phyloP scores from a whole-genome alignment of 2,329 filamentous ascomycete species.

The Orbilia javanica region DNA sequence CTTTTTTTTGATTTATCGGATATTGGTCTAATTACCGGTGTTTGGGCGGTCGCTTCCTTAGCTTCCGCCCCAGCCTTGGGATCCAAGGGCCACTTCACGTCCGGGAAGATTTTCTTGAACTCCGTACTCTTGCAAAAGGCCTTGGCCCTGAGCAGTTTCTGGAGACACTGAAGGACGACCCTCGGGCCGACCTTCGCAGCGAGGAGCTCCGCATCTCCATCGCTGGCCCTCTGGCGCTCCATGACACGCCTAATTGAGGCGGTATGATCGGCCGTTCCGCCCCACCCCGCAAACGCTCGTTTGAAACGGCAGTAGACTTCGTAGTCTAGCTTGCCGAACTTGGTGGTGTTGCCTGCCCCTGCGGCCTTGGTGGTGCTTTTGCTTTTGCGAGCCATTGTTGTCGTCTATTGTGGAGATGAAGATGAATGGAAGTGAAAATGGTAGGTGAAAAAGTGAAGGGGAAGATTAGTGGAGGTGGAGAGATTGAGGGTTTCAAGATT shows the following conservation, averaged over 20 bases:
- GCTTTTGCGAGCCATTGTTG: constrained; percentile 1
- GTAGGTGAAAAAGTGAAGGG: no score
- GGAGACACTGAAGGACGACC: constrained; percentile 6
- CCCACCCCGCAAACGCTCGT: constrained; percentile 12
- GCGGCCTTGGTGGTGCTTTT: neutral
- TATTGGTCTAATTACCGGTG: neutral
- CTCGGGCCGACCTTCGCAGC: constrained; percentile 1
- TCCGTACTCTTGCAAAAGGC: constrained; percentile 38
- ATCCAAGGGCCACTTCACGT: neutral
- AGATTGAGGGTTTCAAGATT: no score
- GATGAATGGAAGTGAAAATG: no score
- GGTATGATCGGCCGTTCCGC: constrained; percentile 11
- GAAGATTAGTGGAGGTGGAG: no score
- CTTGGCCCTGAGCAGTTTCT: constrained; percentile 17
- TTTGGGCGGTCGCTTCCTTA: neutral
- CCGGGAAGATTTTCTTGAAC: constrained; percentile 28
- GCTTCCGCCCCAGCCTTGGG: neutral
- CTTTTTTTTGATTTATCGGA: no score
- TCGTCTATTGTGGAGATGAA: neutral
- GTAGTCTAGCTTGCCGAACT: constrained; percentile 23
- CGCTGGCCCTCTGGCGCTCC: neutral
- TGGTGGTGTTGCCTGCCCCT: neutral
- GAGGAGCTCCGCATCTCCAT: neutral
- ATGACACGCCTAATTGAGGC: constrained; percentile 8
- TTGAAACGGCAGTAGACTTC: constrained; percentile 48